These are phyloP conservation scores for Isatis lusitanica DNA, from an alignment of 441 rosid genomes.

Conservation along the genomic window DNA sequence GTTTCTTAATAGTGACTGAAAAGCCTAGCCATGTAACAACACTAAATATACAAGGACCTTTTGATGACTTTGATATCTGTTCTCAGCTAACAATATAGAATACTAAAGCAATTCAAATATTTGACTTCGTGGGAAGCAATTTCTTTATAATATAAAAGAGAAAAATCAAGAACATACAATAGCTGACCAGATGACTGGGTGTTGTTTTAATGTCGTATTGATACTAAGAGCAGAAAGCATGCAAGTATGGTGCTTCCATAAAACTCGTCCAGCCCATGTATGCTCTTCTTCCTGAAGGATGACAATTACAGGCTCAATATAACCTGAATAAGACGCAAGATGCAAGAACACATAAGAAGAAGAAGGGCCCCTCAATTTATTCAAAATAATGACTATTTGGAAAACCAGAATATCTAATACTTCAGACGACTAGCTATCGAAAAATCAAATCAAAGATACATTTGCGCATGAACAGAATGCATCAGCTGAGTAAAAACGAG, in stretches of 20 bases:
- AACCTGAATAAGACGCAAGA: conserved; percentile 55
- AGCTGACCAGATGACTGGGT: conserved; percentile 97
- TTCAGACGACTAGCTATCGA: conserved; percentile 3
- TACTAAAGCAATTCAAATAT: conserved; percentile 7
- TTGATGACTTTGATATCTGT: conserved; percentile 8
- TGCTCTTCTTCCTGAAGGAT: conserved; percentile 95
- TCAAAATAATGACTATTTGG: conserved; percentile 9
- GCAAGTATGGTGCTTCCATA: conserved; percentile 98
- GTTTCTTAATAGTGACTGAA: conserved; percentile 13
- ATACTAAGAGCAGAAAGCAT: conserved; percentile 95
- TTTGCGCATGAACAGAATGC: conserved; percentile 17
- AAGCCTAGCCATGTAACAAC: conserved; percentile 27
- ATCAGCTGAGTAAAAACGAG: not conserved
- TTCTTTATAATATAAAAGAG: conserved; percentile 2
- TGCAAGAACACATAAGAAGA: conserved; percentile 27
- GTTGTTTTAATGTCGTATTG: conserved; percentile 91
- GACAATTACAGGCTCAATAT: conserved; percentile 98
- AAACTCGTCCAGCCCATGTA: conserved; percentile 95
- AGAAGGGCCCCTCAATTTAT: conserved; percentile 4
- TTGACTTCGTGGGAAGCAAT: conserved; percentile 14
- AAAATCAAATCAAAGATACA: conserved; percentile 18
- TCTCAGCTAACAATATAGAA: conserved; percentile 17
- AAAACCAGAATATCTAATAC: conserved; percentile 12
- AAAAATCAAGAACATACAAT: conserved; percentile 54
- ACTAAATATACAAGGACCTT: conserved; percentile 8